Percentiles rank a stretch among this genome's conserved stretches.
phyloP scores from a whole-genome alignment of 2,329 filamentous ascomycete genomes.

The Aspergillus awamori region DNA sequence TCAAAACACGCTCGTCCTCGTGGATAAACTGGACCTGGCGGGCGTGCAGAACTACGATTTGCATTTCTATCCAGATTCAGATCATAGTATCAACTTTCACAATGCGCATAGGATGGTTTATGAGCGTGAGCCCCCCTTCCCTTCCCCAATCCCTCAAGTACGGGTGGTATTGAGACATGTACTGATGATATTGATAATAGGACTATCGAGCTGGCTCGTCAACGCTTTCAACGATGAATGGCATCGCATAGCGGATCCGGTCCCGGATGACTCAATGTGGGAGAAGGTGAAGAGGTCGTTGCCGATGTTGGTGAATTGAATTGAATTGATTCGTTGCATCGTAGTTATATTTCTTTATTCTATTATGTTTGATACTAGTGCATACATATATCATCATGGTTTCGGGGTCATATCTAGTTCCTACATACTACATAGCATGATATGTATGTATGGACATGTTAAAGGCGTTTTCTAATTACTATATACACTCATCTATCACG shows the following conservation, averaged over 20 bases:
- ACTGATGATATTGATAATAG: conserved; percentile 15
- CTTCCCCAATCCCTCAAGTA: not conserved
- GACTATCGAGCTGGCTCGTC: conserved; percentile 76
- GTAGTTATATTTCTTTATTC: not conserved
- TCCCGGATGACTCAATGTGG: conserved; percentile 45
- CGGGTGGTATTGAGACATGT: not conserved
- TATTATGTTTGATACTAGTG: not conserved
- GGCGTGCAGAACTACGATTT: conserved; percentile 93
- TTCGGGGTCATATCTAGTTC: no score
- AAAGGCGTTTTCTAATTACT: no score
- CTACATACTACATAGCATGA: no score
- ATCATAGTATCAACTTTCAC: conserved; percentile 94
- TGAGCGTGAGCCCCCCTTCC: conserved; percentile 67
- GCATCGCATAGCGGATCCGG: conserved; percentile 62
- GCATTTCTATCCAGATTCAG: conserved; percentile 93
- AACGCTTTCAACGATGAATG: conserved; percentile 98
- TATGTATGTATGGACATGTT: no score
- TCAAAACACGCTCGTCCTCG: conserved; percentile 84
- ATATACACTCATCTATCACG: no score
- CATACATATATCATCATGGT: no score
- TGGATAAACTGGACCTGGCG: conserved; percentile 82
- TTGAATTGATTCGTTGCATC: conserved; percentile 11
- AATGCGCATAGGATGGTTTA: conserved; percentile 90
- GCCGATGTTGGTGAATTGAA: not conserved
- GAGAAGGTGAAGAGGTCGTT: conserved; percentile 26